Conservation (phyloP, 495 filamentous ascomycete species). For the Penicillium chermesinum region DNA sequence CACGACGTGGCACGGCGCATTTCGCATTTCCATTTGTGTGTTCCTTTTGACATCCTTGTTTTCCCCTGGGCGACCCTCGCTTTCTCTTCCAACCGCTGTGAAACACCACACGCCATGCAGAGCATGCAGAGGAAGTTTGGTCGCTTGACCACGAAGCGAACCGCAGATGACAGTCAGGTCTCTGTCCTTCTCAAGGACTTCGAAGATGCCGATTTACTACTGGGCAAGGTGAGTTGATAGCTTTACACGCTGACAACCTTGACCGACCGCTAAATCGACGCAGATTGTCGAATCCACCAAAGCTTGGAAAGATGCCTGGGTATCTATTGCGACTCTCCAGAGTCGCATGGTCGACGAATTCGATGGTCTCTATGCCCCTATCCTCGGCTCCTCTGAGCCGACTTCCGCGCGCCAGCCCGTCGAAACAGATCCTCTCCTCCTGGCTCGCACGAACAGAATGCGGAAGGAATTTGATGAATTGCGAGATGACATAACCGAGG, state of each 20-base stretch:
- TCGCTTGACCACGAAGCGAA: constrained; percentile 57
- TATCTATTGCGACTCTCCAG: constrained; percentile 66
- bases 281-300: constrained; percentile 79
- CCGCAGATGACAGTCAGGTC: constrained; percentile 74
- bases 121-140: constrained; percentile 72
- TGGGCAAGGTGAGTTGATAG: constrained; percentile 55
- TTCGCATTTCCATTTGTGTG: background rate
- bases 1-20: background rate
- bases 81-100: background rate
- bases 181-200: constrained; percentile 74
- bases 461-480: constrained; percentile 69
- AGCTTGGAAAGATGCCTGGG: constrained; percentile 84
- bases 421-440: constrained; percentile 56
- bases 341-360: constrained; percentile 64
- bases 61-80: background rate
- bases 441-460: constrained; percentile 63
- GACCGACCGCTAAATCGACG: constrained; percentile 1
- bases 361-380: constrained; percentile 76
- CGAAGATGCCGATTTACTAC: constrained; percentile 74
- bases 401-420: constrained; percentile 45
- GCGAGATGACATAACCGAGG: constrained; percentile 66
- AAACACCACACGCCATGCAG: constrained; percentile 58
- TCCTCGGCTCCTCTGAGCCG: constrained; percentile 59
- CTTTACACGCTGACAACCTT: constrained; percentile 3
- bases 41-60: too few relatives aligned